Evolutionary conservation across 129 eudicot genomes (phyloP), one percentile per base, ranked within the genome.

Genomic region (Sambucus nigra): DNA sequence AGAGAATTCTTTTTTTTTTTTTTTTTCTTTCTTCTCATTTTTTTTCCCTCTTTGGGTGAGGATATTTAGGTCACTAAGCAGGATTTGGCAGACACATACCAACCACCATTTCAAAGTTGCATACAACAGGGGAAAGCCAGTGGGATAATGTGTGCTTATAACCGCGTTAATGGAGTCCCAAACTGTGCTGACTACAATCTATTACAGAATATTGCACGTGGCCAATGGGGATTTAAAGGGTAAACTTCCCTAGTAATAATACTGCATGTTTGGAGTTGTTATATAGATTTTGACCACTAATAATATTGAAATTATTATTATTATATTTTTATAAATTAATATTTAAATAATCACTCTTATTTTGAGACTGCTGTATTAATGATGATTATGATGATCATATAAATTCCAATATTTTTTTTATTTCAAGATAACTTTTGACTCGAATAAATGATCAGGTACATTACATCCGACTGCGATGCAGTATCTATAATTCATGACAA

Each of bases 101-200:
- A 91, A 68, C 98, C 98, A 48, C 95, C 98, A 5, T 91, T 91
- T 25, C 79, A 74, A 59, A 77, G 76, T 27, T 91, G 98, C 63
- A 78, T 91, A 39, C 72, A 85, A 57, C 59, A 80, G 52, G 98
- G 86, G 3, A 61, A 46, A 52, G 98, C 98, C 14, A 91, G 95
- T n/a, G 86, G 95, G 18, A 74, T 91, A 64, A 91, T 91, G 97
- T 88, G 97, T 29, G 97, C 97, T 46, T 88, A 88, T 31, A 88
- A 88, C 50, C 87, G 80, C 18, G 87, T 81, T 7, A 86, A 86
- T 55, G 95, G 95, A 19, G 81, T 86, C 46, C 95, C 95, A 6
- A 77, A 71, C 23, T 81, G 91, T 63, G 91, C 95, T 25, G 87
- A 86, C 72, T 59, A 72, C 51, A 62, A 71, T 75, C 84, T 86